Percentiles rank a stretch among this genome's conserved stretches.
Conservation (phyloP, 805 yeast species). For the Metschnikowia vanudenii region DNA sequence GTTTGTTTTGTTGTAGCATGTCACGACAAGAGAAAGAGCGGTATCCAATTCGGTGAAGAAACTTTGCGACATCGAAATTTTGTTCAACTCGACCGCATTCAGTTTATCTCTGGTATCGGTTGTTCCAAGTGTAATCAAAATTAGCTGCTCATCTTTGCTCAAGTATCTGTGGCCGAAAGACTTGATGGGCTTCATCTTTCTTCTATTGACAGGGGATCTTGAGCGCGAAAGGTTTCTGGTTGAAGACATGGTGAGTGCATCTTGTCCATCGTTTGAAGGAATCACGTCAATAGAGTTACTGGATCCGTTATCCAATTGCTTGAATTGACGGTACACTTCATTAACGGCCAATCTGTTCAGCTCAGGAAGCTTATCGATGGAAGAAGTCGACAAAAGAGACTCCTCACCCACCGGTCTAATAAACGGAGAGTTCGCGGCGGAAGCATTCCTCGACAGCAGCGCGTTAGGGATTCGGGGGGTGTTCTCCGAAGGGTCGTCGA, state of each 20-base stretch:
- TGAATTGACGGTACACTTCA: constrained; percentile 42
- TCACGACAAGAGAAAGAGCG: constrained; percentile 71
- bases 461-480: constrained; percentile 18
- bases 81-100: constrained; percentile 64
- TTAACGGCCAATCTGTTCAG: constrained; percentile 29
- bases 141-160: constrained; percentile 58
- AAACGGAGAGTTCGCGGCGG: constrained; percentile 18
- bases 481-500: constrained; percentile 34
- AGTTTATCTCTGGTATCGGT: constrained; percentile 65
- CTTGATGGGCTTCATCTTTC: constrained; percentile 55
- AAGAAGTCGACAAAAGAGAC: constrained; percentile 25
- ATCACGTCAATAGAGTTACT: constrained; percentile 20
- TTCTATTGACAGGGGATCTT: constrained; percentile 20
- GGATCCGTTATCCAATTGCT: constrained; percentile 24
- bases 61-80: constrained; percentile 72
- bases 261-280: constrained; percentile 15
- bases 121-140: constrained; percentile 83
- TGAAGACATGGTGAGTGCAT: constrained; percentile 17
- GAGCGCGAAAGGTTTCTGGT: constrained; percentile 12
- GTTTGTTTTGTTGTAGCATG: constrained; percentile 33
- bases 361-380: constrained; percentile 40
- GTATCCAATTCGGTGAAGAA: constrained; percentile 86
- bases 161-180: constrained; percentile 84
- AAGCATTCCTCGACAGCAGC: constrained; percentile 16
- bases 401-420: constrained; percentile 18